Conservation (phyloP, 2,329 filamentous ascomycete genomes). For the Emergomyces pasteurianus region DNA sequence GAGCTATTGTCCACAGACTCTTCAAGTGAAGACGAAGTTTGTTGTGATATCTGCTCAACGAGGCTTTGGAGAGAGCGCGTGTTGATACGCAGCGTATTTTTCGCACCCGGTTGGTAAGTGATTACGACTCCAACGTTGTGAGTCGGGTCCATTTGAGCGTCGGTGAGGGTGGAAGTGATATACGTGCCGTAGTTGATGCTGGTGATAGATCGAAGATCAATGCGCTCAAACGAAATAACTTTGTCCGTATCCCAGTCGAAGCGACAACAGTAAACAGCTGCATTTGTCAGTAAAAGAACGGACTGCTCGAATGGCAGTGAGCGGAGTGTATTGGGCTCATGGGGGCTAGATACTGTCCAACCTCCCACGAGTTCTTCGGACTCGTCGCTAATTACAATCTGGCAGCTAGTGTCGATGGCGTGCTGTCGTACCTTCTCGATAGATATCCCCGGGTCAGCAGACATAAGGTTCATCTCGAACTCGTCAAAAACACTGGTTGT, state of each 20-base stretch:
- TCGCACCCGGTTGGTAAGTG: conserved; percentile 58
- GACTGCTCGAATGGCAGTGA: conserved; percentile 72
- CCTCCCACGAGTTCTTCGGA: conserved; percentile 75
- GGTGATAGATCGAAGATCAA: conserved; percentile 62
- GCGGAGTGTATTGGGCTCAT: conserved; percentile 55
- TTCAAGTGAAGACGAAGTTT: neutral
- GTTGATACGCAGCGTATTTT: conserved; percentile 67
- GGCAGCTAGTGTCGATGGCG: conserved; percentile 79
- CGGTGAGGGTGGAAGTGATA: conserved; percentile 75
- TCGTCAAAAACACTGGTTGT: conserved; percentile 79
- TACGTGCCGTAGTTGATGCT: conserved; percentile 73
- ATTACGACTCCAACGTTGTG: conserved; percentile 79
- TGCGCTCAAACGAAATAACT: conserved; percentile 78
- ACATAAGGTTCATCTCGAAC: conserved; percentile 89
- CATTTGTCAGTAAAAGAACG: conserved; percentile 74
- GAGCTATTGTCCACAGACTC: neutral
- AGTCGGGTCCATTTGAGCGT: conserved; percentile 61
- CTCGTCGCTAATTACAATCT: conserved; percentile 74
- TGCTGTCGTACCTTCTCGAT: conserved; percentile 72
- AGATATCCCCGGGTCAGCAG: conserved; percentile 79
- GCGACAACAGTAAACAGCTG: conserved; percentile 74
- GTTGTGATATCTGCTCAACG: conserved; percentile 36
- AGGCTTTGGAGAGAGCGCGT: conserved; percentile 60
- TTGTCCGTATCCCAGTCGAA: conserved; percentile 96
- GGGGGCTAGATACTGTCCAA: conserved; percentile 77